Base-by-base conservation (phyloP, 1,139 yeast species). In the Debaryomyces robertsiae region DNA sequence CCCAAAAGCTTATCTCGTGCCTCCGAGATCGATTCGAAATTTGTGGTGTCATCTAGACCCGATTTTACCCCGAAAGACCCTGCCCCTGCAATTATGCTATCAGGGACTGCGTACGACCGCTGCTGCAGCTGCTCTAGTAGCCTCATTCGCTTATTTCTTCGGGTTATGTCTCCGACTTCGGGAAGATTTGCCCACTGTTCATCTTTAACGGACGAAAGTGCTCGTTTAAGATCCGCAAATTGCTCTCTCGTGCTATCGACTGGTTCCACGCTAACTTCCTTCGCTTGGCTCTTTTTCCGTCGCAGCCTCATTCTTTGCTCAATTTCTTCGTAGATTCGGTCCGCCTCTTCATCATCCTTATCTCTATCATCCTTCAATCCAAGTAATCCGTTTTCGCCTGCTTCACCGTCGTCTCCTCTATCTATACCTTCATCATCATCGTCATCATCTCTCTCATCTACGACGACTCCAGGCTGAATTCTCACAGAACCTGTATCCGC, bases 91-190 rank as follows among this genome's bases (percentile, higher is more conserved):
- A 81, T 53, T 2, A 89, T 65, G 3, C 80, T 60, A 57, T 93
- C 98, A 0, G 97, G 95, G 3, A 86, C 88, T 10, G 96, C 89
- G 58, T 89, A 91, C 30, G 77, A 78, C 43, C 96, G 65, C 49
- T 82, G 82, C 44, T 79, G 80, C 54, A 71, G 77, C 53, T 83
- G 85, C 38, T 79, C 77, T 42, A 82, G 73, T 34, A 81, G 61
- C 38, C 96, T 67, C 38, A 76, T 67, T 42, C 98, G 67, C 53
- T 90, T 89, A 58, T 90, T 89, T 45, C 81, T 69, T 52, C 84
- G 75, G 0, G 98, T 93, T 52, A 87, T 68, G 62, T 93, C 98
- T 2, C 90, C 88, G 0, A 90, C 94, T 47, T 89, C 96, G 0
- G 98, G 98, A 4, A 93, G 58, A 46, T 69, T 73, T 3, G 78